Percentiles rank a stretch among this genome's conserved stretches.
Evolutionary conservation across 202 grass and related monocot genomes (phyloP).

Genomic region (Zizania palustris): DNA sequence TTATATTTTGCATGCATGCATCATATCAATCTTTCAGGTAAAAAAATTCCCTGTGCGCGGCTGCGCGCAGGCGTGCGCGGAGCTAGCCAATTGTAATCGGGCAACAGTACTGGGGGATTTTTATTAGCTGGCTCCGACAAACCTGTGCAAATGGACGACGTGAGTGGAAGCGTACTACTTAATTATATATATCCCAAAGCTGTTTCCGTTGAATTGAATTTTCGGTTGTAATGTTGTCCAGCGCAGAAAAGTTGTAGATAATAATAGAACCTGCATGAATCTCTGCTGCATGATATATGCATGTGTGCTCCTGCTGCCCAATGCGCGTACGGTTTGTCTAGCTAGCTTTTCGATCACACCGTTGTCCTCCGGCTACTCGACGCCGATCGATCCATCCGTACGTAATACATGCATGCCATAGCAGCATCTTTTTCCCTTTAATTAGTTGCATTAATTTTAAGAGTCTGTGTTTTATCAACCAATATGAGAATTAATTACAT

Average conservation of each 20-base stretch:
- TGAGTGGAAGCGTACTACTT: background rate
- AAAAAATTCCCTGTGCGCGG: background rate
- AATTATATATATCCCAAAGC: background rate
- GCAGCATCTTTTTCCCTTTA: background rate
- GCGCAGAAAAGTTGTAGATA: background rate
- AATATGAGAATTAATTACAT: too few species aligned
- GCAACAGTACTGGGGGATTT: background rate
- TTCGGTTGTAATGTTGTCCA: constrained; percentile 9
- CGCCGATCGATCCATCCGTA: background rate
- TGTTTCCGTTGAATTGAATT: background rate
- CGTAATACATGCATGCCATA: too few species aligned
- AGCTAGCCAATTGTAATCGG: background rate
- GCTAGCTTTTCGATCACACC: too few species aligned
- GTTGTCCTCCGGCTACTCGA: background rate
- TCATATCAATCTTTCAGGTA: background rate
- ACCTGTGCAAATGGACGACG: background rate
- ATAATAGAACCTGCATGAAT: background rate
- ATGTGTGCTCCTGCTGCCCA: background rate
- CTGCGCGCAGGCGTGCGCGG: background rate
- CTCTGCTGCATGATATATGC: background rate
- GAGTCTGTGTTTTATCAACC: too few species aligned
- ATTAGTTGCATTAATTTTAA: background rate
- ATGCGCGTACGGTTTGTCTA: background rate
- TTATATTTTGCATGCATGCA: background rate
- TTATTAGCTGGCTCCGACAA: background rate